phyloP scores from a whole-genome alignment of 2,329 filamentous ascomycete species.

The Aspergillus felis region DNA sequence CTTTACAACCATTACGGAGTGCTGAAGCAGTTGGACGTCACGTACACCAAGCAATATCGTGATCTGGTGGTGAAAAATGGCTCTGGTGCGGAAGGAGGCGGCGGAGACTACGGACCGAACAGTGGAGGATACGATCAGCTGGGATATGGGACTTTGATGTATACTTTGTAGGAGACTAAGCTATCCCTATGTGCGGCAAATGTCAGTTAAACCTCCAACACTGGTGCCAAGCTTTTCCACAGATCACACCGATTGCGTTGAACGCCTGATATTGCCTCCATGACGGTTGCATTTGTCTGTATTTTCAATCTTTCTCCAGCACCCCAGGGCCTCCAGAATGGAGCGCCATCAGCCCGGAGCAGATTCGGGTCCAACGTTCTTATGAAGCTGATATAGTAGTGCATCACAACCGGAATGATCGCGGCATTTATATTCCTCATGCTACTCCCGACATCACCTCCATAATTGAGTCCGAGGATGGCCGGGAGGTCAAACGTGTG shows the following conservation, averaged over 20 bases:
- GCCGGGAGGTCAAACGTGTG: constrained; percentile 32
- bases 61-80: constrained; percentile 32
- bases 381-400: background rate
- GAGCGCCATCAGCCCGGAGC: background rate
- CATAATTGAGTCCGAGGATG: constrained; percentile 28
- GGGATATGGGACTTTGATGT: constrained; percentile 33
- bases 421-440: background rate
- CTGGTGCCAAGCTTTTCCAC: background rate
- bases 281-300: constrained; percentile 8
- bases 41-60: constrained; percentile 37
- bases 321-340: constrained; percentile 6
- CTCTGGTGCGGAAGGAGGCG: constrained; percentile 42
- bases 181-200: background rate
- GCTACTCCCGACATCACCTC: constrained; percentile 27
- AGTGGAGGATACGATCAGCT: constrained; percentile 43
- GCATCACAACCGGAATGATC: background rate
- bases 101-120: constrained; percentile 41
- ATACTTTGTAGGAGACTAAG: constrained; percentile 9
- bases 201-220: constrained; percentile 1
- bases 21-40: constrained; percentile 36
- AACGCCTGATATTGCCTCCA: constrained; percentile 2
- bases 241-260: background rate
- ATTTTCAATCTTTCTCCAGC: constrained; percentile 3
- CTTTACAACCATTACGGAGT: constrained; percentile 40
- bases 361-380: background rate